Conservation (phyloP, 768 basidiomycete genomes). For the Mycena galericulata region DNA sequence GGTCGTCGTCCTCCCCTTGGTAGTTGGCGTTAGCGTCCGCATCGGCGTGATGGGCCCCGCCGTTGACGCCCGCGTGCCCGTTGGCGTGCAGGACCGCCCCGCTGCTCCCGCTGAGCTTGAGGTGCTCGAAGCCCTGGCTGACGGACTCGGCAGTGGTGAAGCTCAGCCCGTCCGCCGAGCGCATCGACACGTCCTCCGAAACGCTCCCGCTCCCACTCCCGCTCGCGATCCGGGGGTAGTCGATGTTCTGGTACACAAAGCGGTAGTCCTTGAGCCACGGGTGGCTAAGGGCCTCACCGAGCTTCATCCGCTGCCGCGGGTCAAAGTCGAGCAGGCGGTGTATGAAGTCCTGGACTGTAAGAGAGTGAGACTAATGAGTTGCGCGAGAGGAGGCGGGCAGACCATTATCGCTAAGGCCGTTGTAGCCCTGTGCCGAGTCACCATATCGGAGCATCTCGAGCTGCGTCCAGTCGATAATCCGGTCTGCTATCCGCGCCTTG, state of each 20-base stretch:
- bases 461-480: constrained; percentile 71
- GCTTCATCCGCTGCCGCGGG: constrained; percentile 76
- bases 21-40: too few species aligned
- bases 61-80: not conserved
- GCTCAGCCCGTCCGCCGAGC: constrained; percentile 33
- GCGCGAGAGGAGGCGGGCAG: constrained; percentile 6
- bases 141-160: constrained; percentile 31
- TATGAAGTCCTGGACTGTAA: constrained; percentile 77
- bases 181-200: constrained; percentile 35
- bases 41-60: not conserved
- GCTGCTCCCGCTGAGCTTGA: constrained; percentile 22
- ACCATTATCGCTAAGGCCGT: not conserved
- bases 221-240: constrained; percentile 18
- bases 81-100: not conserved
- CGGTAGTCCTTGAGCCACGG: constrained; percentile 71
- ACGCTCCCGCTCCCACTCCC: constrained; percentile 36
- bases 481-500: constrained; percentile 67
- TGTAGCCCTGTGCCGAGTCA: not conserved
- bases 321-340: constrained; percentile 70
- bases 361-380: constrained; percentile 11
- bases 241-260: not conserved
- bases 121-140: constrained; percentile 36
- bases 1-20: not conserved
- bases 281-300: constrained; percentile 75
- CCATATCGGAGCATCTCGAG: constrained; percentile 49